These are phyloP conservation scores for Ashbya aceris DNA, from an alignment of 1,139 yeast genomes.

Conservation along the genomic window DNA sequence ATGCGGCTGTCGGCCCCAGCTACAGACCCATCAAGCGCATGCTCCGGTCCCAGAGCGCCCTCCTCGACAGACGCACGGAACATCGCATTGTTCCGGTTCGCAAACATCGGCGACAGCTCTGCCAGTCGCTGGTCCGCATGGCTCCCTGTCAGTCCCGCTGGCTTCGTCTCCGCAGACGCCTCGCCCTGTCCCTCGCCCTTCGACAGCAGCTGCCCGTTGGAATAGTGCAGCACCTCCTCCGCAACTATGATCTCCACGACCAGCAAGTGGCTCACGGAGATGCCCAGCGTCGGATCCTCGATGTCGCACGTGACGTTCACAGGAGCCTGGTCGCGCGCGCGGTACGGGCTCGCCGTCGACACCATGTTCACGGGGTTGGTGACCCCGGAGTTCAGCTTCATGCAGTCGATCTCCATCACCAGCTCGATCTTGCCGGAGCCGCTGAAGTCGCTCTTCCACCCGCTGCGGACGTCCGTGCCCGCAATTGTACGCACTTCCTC, in stretches of 20 bases:
- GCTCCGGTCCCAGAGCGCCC: neutral
- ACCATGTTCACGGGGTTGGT: slow-evolving; percentile 31
- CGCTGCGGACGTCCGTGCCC: slow-evolving; percentile 72
- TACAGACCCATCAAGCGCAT: neutral
- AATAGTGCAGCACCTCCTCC: slow-evolving; percentile 58
- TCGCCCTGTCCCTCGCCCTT: slow-evolving; percentile 8
- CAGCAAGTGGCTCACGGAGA: slow-evolving; percentile 63
- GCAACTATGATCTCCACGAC: slow-evolving; percentile 88
- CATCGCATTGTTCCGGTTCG: slow-evolving; percentile 22
- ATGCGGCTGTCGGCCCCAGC: slow-evolving; percentile 9
- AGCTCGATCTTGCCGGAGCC: slow-evolving; percentile 70
- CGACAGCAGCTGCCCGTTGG: slow-evolving; percentile 26
- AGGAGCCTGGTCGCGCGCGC: slow-evolving; percentile 17
- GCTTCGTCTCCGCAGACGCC: slow-evolving; percentile 4
- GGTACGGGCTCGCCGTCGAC: slow-evolving; percentile 27
- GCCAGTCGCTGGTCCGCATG: slow-evolving; percentile 33
- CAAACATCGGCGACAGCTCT: slow-evolving; percentile 35
- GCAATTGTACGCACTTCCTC: slow-evolving; percentile 69
- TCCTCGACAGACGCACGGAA: slow-evolving; percentile 5
- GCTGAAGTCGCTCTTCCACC: slow-evolving; percentile 90
- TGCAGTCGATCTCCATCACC: slow-evolving; percentile 56
- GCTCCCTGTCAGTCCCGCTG: slow-evolving; percentile 7
- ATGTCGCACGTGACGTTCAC: slow-evolving; percentile 71
- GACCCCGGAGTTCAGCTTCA: slow-evolving; percentile 49
- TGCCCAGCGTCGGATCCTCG: slow-evolving; percentile 72